Conservation (phyloP, 805 yeast species). For the Teunomyces barrocoloradensis region DNA sequence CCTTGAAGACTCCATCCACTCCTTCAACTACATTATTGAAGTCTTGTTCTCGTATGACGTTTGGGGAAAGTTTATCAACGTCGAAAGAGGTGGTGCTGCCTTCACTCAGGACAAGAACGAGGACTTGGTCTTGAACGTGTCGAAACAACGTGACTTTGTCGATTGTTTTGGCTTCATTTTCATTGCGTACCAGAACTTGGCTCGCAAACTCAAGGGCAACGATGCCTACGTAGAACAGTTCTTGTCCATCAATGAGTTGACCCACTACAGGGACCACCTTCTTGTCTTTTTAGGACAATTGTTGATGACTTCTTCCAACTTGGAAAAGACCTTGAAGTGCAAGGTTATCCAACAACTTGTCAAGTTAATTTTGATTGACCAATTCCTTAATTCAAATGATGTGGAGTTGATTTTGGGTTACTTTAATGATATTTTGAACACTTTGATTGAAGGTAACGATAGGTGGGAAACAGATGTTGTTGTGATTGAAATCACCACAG, state of each 20-base stretch:
- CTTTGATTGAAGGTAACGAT: slow-evolving; percentile 37
- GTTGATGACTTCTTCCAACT: slow-evolving; percentile 60
- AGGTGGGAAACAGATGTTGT: slow-evolving; percentile 46
- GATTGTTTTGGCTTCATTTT: slow-evolving; percentile 61
- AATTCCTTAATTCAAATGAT: slow-evolving; percentile 54
- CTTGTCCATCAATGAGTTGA: slow-evolving; percentile 34
- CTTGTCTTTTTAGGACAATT: slow-evolving; percentile 67
- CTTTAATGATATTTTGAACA: slow-evolving; percentile 54
- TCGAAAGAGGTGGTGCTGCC: slow-evolving; percentile 13
- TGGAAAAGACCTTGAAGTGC: slow-evolving; percentile 68
- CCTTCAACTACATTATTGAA: slow-evolving; percentile 49
- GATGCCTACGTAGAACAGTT: slow-evolving; percentile 14
- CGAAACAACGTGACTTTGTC: slow-evolving; percentile 58
- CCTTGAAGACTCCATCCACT: slow-evolving; percentile 43
- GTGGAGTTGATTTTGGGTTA: slow-evolving; percentile 60
- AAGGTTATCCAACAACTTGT: slow-evolving; percentile 64
- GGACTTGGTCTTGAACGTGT: slow-evolving; percentile 41
- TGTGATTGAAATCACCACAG: slow-evolving; percentile 50
- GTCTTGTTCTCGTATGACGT: slow-evolving; percentile 34
- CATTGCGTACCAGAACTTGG: slow-evolving; percentile 35
- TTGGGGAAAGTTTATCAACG: slow-evolving; percentile 39
- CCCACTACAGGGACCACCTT: slow-evolving; percentile 60
- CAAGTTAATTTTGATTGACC: slow-evolving; percentile 49
- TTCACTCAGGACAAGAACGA: slow-evolving; percentile 12
- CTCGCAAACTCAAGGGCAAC: slow-evolving; percentile 22